Conservation (phyloP, 768 basidiomycete genomes). For the Butyriboletus loyo region DNA sequence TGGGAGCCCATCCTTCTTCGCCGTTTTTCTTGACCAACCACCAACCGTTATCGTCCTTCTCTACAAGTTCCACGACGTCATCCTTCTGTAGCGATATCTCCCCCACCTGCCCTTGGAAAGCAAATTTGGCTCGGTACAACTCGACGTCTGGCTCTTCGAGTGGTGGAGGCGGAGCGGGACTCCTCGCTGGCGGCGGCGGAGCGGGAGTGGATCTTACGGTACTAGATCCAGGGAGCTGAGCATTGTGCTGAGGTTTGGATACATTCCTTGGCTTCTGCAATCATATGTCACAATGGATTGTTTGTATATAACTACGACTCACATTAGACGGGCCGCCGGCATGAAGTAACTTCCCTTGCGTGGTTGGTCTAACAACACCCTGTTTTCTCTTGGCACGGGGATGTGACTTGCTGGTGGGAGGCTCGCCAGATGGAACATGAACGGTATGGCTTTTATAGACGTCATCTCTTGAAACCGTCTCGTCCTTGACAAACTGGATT, state of each 20-base stretch:
- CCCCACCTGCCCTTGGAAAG: conserved; percentile 90
- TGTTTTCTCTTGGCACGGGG: conserved; percentile 87
- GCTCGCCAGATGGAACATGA: conserved; percentile 84
- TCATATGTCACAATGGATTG: conserved; percentile 1
- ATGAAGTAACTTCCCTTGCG: conserved; percentile 75
- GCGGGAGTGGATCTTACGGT: conserved; percentile 21
- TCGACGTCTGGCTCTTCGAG: conserved; percentile 64
- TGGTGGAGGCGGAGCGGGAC: conserved; percentile 51
- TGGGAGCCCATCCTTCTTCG: conserved; percentile 92
- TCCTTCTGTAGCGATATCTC: conserved; percentile 90
- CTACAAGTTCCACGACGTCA: conserved; percentile 85
- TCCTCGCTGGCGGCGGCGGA: conserved; percentile 39
- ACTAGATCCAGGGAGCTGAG: conserved; percentile 51
- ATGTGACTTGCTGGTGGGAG: conserved; percentile 73
- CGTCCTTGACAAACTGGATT: conserved; percentile 89
- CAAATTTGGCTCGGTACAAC: conserved; percentile 83
- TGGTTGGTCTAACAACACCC: conserved; percentile 80
- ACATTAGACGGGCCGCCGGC: conserved; percentile 73
- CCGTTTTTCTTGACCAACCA: conserved; percentile 89
- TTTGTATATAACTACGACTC: conserved; percentile 13
- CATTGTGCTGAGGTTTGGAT: conserved; percentile 38
- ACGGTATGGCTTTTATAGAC: conserved; percentile 92
- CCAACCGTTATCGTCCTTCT: conserved; percentile 96
- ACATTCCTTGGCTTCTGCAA: conserved; percentile 43
- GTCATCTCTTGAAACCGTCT: conserved; percentile 74